Conservation (phyloP, 73 alveolate species). For the Uronychia setigera region DNA sequence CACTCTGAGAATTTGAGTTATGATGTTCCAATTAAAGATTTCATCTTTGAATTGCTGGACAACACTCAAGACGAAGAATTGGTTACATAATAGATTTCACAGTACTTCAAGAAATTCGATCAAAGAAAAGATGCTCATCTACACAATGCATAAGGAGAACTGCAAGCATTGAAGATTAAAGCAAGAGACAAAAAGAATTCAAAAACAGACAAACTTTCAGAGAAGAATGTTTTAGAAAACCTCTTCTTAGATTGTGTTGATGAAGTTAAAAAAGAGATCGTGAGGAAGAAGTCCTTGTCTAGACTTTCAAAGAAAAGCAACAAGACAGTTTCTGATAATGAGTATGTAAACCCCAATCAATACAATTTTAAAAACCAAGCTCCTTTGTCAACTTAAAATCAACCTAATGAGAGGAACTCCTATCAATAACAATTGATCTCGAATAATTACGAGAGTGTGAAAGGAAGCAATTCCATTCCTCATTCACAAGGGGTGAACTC, state of each 20-base stretch:
- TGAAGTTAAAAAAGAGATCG: slow-evolving; percentile 8
- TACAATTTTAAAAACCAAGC: too few relatives aligned
- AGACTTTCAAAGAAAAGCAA: not conserved
- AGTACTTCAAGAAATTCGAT: not conserved
- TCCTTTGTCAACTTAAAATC: not conserved
- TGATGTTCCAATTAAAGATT: not conserved
- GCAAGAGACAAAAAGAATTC: not conserved
- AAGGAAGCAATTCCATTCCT: too few relatives aligned
- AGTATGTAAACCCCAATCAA: not conserved
- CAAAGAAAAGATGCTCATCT: not conserved
- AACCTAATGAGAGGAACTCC: not conserved
- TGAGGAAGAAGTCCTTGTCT: not conserved
- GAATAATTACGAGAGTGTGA: too few relatives aligned
- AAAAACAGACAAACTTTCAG: not conserved
- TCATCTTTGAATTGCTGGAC: not conserved
- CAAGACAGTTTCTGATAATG: not conserved
- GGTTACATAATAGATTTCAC: not conserved
- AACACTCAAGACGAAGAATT: not conserved
- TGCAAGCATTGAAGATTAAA: not conserved
- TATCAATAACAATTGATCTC: not conserved
- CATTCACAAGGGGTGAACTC: not conserved
- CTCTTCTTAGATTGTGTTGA: slow-evolving; percentile 13
- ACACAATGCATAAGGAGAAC: not conserved
- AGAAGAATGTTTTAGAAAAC: slow-evolving; percentile 1
- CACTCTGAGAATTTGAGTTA: not conserved